Conservation (phyloP, 2,329 filamentous ascomycete genomes). For the Beauveria asiatica region DNA sequence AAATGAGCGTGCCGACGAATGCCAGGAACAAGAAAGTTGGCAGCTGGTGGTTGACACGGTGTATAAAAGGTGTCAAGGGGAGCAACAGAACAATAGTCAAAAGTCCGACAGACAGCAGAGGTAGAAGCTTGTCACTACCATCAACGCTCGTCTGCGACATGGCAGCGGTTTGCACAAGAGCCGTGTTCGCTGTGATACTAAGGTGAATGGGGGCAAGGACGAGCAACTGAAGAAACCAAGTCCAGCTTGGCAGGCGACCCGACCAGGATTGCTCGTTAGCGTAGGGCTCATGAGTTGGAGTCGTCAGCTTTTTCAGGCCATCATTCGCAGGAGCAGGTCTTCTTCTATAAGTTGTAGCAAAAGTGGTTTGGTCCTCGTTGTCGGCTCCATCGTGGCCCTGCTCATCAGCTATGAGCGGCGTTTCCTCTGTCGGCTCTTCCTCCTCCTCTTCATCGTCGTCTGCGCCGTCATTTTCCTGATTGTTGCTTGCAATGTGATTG, state of each 20-base stretch:
- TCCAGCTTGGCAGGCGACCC: conserved; percentile 65
- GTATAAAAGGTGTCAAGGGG: conserved; percentile 75
- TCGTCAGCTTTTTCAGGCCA: conserved; percentile 24
- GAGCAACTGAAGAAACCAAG: conserved; percentile 82
- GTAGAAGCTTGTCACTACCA: conserved; percentile 61
- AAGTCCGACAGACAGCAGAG: conserved; percentile 61
- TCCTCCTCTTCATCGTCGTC: conserved; percentile 14
- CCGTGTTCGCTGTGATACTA: conserved; percentile 68
- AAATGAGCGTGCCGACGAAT: conserved; percentile 67
- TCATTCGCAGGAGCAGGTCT: conserved; percentile 28
- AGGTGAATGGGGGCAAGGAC: conserved; percentile 70
- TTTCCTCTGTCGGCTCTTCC: conserved; percentile 39
- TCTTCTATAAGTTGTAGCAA: conserved; percentile 47
- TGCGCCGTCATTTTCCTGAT: conserved; percentile 8
- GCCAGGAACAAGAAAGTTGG: conserved; percentile 68
- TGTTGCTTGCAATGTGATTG: background rate
- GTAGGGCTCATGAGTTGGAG: conserved; percentile 35
- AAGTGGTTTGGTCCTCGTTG: conserved; percentile 37
- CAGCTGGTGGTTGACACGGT: conserved; percentile 76
- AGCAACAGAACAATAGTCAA: conserved; percentile 65
- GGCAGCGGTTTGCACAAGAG: conserved; percentile 61
- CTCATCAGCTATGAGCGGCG: conserved; percentile 38
- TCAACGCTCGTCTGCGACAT: conserved; percentile 77
- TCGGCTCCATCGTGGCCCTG: conserved; percentile 21
- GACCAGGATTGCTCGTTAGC: conserved; percentile 82